phyloP scores from a whole-genome alignment of 768 basidiomycete genomes.

The Melanogaster broomeanus region DNA sequence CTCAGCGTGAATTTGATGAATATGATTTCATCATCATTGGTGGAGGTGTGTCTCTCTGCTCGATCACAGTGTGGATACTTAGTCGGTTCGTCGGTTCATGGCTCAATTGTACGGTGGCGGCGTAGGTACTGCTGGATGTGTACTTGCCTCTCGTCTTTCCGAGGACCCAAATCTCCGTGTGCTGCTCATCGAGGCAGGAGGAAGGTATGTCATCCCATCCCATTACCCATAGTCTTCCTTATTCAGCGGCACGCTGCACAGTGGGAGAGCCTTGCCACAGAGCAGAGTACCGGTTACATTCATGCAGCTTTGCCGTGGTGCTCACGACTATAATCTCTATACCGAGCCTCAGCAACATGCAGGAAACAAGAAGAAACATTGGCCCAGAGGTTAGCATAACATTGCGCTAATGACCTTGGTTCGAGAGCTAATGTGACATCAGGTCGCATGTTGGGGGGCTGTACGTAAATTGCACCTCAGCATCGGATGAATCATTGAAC shows the following conservation, averaged over 20 bases:
- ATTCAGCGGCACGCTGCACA: slow-evolving; percentile 17
- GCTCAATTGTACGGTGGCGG: neutral
- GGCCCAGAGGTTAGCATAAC: slow-evolving; percentile 61
- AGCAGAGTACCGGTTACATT: slow-evolving; percentile 49
- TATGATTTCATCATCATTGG: slow-evolving; percentile 57
- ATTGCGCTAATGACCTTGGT: neutral
- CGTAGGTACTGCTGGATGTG: slow-evolving; percentile 48
- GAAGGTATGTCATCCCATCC: slow-evolving; percentile 51
- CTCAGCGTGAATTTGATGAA: slow-evolving; percentile 23
- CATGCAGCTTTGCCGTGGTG: slow-evolving; percentile 41
- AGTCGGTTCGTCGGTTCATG: no score
- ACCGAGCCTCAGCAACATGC: slow-evolving; percentile 60
- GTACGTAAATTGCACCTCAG: slow-evolving; percentile 39
- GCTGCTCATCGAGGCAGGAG: slow-evolving; percentile 38
- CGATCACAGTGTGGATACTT: no score
- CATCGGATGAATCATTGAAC: neutral
- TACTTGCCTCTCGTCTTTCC: slow-evolving; percentile 45
- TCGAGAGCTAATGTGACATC: neutral
- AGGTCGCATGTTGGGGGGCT: slow-evolving; percentile 76
- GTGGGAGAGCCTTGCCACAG: slow-evolving; percentile 43
- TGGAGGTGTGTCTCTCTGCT: slow-evolving; percentile 41
- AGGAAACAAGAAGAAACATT: slow-evolving; percentile 48
- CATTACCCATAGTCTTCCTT: neutral
- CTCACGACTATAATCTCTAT: slow-evolving; percentile 53
- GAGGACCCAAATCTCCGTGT: slow-evolving; percentile 38